phyloP scores from a whole-genome alignment of 2,329 filamentous ascomycete species.

The Clarireedia homoeocarpa region DNA sequence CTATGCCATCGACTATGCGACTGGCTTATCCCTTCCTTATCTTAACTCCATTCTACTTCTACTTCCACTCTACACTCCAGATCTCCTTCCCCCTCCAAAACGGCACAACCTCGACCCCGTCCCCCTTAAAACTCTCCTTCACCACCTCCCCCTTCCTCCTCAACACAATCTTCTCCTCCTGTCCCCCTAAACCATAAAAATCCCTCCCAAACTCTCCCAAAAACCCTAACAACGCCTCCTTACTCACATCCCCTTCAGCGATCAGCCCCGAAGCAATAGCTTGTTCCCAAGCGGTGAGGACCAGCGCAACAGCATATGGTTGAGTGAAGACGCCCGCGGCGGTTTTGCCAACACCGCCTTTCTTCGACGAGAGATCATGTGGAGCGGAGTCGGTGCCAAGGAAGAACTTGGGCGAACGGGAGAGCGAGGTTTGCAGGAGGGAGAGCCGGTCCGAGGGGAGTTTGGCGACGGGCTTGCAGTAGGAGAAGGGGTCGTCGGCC shows the following conservation, averaged over 20 bases:
- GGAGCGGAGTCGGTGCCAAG: constrained; percentile 55
- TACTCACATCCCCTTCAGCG: not conserved
- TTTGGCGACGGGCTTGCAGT: constrained; percentile 43
- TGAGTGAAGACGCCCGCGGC: constrained; percentile 75
- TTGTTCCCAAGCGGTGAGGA: not conserved
- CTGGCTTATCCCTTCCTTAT: not conserved
- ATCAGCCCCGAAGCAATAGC: constrained; percentile 3
- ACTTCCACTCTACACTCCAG: constrained; percentile 9
- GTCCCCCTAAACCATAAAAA: constrained; percentile 1
- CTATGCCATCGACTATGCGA: no score
- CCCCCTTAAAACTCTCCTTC: not conserved
- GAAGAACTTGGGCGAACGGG: constrained; percentile 61
- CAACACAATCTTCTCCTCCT: constrained; percentile 1
- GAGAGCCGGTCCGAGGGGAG: constrained; percentile 40
- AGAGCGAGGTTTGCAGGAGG: constrained; percentile 45
- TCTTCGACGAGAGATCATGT: constrained; percentile 52
- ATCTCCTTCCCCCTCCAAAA: constrained; percentile 9
- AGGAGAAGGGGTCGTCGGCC: constrained; percentile 11
- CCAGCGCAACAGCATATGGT: constrained; percentile 27
- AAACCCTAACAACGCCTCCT: constrained; percentile 4
- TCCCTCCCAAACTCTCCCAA: not conserved
- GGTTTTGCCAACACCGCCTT: constrained; percentile 33
- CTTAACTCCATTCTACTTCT: not conserved
- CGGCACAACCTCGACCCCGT: not conserved
- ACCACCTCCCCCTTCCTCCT: constrained; percentile 3